phyloP scores from a whole-genome alignment of 257 asterid genomes.

The Fraxinus quadrangulata region DNA sequence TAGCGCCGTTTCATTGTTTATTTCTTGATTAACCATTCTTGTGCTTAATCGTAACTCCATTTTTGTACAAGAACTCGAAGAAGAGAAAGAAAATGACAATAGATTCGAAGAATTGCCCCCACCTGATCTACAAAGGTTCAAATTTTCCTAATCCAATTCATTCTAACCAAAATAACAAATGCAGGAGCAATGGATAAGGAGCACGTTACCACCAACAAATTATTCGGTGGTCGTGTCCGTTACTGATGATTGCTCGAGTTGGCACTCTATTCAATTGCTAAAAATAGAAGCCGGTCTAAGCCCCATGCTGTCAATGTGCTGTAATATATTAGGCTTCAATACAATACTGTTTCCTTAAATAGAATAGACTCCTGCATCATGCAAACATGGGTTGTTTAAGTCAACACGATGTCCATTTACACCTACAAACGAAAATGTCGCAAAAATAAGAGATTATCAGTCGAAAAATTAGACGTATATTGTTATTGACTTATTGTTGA shows the following conservation, averaged over 20 bases:
- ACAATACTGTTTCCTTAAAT: conserved; percentile 24
- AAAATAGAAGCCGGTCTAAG: conserved; percentile 11
- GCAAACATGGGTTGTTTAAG: neutral
- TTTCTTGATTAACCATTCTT: too few species aligned
- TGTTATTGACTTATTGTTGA: too few species aligned
- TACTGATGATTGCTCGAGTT: conserved; percentile 9
- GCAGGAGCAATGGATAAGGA: neutral
- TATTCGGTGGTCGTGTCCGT: conserved; percentile 27
- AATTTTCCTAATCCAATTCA: neutral
- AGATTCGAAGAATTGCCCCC: too few species aligned
- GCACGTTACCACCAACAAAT: neutral
- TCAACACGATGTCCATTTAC: too few species aligned
- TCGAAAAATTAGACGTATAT: neutral
- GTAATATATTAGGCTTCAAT: neutral
- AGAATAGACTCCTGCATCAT: conserved; percentile 27
- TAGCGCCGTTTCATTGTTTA: too few species aligned
- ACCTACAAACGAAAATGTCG: too few species aligned
- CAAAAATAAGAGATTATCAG: too few species aligned
- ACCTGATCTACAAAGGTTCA: too few species aligned
- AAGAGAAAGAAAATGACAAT: too few species aligned
- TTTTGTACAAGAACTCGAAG: too few species aligned
- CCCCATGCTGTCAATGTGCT: conserved; percentile 38
- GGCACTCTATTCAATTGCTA: conserved; percentile 22
- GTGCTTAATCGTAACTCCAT: too few species aligned
- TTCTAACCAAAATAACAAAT: too few species aligned